phyloP scores from a whole-genome alignment of 2,329 filamentous ascomycete species.

The Sporothrix pallida region DNA sequence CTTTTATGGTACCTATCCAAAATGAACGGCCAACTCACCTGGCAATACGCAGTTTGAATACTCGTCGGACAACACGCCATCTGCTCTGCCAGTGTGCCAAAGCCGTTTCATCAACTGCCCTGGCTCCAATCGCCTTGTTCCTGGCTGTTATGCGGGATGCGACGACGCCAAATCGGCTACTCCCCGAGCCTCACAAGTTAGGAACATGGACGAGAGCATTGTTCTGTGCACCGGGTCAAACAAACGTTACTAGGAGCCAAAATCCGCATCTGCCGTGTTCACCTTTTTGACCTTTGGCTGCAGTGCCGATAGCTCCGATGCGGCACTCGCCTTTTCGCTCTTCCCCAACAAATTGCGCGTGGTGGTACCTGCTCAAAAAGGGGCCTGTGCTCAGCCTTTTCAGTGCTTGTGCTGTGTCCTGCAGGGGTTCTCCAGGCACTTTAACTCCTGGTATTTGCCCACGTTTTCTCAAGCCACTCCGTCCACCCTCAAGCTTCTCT shows the following conservation, averaged over 20 bases:
- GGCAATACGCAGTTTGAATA: too few species aligned
- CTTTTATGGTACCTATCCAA: not conserved
- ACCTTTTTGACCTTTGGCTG: not conserved
- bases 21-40: too few species aligned
- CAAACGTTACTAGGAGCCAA: not conserved
- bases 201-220: not conserved
- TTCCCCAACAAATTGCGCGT: slow-evolving; percentile 12
- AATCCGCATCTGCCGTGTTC: not conserved
- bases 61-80: not conserved
- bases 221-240: not conserved
- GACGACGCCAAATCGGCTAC: not conserved
- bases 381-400: not conserved
- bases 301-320: slow-evolving; percentile 13
- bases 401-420: not conserved
- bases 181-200: not conserved
- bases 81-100: not conserved
- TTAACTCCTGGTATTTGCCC: not conserved
- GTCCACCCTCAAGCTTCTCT: not conserved
- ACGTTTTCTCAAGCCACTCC: not conserved
- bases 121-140: not conserved
- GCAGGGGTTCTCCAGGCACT: slow-evolving; percentile 12
- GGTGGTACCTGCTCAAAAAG: not conserved
- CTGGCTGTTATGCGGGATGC: slow-evolving; percentile 2
- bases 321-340: not conserved
- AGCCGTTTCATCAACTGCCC: slow-evolving; percentile 14